These are phyloP conservation scores for Verticillium albo-atrum DNA, from an alignment of 2,329 filamentous ascomycete species.

Conservation along the genomic window DNA sequence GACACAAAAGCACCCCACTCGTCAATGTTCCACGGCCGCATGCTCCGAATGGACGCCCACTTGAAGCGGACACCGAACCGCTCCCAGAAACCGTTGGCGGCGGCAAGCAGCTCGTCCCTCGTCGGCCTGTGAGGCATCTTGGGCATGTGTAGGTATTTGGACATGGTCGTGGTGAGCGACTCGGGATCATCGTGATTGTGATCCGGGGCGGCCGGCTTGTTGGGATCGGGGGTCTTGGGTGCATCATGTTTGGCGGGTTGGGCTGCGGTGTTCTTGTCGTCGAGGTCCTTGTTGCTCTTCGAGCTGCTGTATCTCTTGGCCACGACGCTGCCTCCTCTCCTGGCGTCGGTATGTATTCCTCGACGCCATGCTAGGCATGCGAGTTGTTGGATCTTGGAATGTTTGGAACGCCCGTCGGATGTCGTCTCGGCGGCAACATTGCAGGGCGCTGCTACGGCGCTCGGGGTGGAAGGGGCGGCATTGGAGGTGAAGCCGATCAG, in stretches of 20 bases:
- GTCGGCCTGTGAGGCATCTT: conserved; percentile 83
- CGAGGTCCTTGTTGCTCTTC: conserved; percentile 13
- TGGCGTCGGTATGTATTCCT: conserved; percentile 21
- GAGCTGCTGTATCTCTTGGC: conserved; percentile 26
- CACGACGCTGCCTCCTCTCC: conserved; percentile 13
- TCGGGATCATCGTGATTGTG: conserved; percentile 23
- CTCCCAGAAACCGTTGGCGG: conserved; percentile 90
- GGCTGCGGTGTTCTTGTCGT: conserved; percentile 5
- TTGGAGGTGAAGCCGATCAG: conserved; percentile 40
- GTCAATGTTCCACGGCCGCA: conserved; percentile 89
- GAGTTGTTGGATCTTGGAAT: conserved; percentile 26
- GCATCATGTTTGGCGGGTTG: conserved; percentile 3
- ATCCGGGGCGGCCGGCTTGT: conserved; percentile 14
- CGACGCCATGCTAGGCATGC: conserved; percentile 32
- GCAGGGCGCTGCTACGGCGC: conserved; percentile 32
- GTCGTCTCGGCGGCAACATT: conserved; percentile 27
- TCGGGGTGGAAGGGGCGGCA: conserved; percentile 27
- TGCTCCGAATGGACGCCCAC: conserved; percentile 94
- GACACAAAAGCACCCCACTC: conserved; percentile 94
- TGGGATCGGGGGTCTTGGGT: conserved; percentile 9
- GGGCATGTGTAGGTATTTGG: conserved; percentile 55
- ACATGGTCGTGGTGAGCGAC: conserved; percentile 46
- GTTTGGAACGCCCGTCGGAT: conserved; percentile 22
- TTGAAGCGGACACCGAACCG: conserved; percentile 89
- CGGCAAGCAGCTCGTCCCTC: conserved; percentile 88